These are phyloP conservation scores for Verbena officinalis DNA, from an alignment of 257 asterid genomes.

Conservation along the genomic window DNA sequence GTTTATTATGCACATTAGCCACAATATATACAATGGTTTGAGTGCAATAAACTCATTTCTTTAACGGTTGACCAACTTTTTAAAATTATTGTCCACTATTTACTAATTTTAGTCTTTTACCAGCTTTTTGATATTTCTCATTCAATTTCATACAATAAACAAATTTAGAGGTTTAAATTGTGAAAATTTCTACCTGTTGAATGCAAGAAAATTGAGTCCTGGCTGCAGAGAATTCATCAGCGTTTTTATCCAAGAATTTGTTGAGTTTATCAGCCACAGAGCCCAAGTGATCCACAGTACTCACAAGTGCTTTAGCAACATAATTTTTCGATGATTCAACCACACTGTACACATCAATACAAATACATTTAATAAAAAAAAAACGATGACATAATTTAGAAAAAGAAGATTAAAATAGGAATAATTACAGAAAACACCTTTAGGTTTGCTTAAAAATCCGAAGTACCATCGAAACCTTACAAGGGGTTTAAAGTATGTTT, in stretches of 20 bases:
- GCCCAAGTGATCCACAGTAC: slow-evolving; percentile 85
- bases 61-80: too few relatives aligned
- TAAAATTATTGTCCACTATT: too few relatives aligned
- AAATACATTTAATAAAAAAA: neutral
- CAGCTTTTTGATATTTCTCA: too few relatives aligned
- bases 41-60: too few relatives aligned
- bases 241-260: slow-evolving; percentile 58
- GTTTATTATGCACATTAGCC: too few relatives aligned
- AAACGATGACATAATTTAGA: neutral
- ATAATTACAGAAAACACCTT: too few relatives aligned
- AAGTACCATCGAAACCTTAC: too few relatives aligned
- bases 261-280: slow-evolving; percentile 67
- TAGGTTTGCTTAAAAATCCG: too few relatives aligned
- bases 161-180: neutral
- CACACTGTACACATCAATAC: slow-evolving; percentile 39
- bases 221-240: slow-evolving; percentile 48
- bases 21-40: too few relatives aligned
- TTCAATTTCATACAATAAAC: neutral
- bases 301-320: slow-evolving; percentile 62
- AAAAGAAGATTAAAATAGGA: too few relatives aligned
- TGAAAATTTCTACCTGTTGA: slow-evolving; percentile 48
- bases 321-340: slow-evolving; percentile 67
- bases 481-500: too few relatives aligned
- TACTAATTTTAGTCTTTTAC: too few relatives aligned
- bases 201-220: slow-evolving; percentile 47